phyloP scores from a whole-genome alignment of 306 rosid genomes.

The Sicyos edulis region DNA sequence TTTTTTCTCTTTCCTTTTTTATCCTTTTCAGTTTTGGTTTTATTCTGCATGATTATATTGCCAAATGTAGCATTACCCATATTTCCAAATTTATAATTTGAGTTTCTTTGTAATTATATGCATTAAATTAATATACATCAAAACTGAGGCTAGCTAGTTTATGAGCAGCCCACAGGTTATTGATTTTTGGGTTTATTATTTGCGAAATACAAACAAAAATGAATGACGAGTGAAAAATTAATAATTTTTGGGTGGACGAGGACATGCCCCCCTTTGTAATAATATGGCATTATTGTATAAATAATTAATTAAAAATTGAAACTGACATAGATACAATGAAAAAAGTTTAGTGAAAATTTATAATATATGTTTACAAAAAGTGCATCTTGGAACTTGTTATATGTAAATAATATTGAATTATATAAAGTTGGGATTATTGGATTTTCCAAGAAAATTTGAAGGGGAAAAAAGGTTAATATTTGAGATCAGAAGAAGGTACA shows the following conservation, averaged over 20 bases:
- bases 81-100: neutral
- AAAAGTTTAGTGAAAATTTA: neutral
- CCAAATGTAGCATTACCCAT: neutral
- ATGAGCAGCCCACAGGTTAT: constrained; percentile 8
- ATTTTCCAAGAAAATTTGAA: neutral
- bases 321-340: constrained; percentile 1
- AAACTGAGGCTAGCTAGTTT: neutral
- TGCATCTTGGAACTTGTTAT: constrained; percentile 13
- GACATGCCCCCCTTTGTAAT: too few relatives aligned
- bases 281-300: too few relatives aligned
- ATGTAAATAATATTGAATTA: neutral
- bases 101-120: neutral
- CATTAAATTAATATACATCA: neutral
- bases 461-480: neutral
- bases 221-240: neutral
- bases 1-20: neutral
- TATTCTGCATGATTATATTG: neutral
- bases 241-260: neutral
- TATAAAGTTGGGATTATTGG: neutral
- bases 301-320: neutral
- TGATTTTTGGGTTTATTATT: too few relatives aligned
- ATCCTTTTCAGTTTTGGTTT: neutral
- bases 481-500: constrained; percentile 13
- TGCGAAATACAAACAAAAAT: neutral
- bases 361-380: neutral